Base-by-base conservation (phyloP, 2,329 filamentous ascomycete species). In the Sclerotinia minor region DNA sequence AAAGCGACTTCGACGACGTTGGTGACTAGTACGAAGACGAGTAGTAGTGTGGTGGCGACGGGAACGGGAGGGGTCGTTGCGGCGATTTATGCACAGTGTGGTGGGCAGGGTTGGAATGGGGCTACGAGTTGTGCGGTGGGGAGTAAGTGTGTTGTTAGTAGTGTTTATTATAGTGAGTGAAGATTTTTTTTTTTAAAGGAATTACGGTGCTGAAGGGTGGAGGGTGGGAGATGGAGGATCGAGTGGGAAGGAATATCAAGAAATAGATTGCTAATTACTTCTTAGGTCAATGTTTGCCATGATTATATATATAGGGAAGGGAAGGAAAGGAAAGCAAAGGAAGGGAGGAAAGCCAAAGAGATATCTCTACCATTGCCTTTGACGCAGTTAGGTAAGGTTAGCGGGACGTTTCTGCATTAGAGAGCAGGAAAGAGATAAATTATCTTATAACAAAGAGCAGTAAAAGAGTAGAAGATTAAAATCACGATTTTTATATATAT, bases 131-230 rank as follows among this genome's bases (percentile, higher is more conserved):
- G 64, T 47, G 53, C 32, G 26, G 26, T 26, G 17, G 64, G 64
- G 17, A 59, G 64, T 26, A 60, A 41, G 29, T 73, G 73, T 67
- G 70, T 64, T 24, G 45, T 50, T 21, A 60, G 68, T 50, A 73
- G 72, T 61, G 49, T 49, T 29, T 72, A 35, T 67, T 67, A 67
- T n/a, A 65, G 64, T 65, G 21, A 65, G 64, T 65, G 1, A 41
- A 13, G n/a, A 35, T 59, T n/a, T 15, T 13, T 38, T 15, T n/a
- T n/a, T 49, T 41, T 21, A 1, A n/a, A 1, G 32, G 1, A n/a
- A n/a, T n/a, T 13, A 9, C 26, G 24, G 6, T 11, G n/a, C 7
- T 15, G 24, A 7, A 19, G 21, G 19, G 3, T 41, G 5, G 35
- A 15, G 2, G 29, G 13, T 9, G 32, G 29, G 5, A 32, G 19